Evolutionary conservation across 1,284 basidiomycete genomes (phyloP), one percentile per base, ranked within the genome.

Genomic region (Cutaneotrichosporon cavernicola): DNA sequence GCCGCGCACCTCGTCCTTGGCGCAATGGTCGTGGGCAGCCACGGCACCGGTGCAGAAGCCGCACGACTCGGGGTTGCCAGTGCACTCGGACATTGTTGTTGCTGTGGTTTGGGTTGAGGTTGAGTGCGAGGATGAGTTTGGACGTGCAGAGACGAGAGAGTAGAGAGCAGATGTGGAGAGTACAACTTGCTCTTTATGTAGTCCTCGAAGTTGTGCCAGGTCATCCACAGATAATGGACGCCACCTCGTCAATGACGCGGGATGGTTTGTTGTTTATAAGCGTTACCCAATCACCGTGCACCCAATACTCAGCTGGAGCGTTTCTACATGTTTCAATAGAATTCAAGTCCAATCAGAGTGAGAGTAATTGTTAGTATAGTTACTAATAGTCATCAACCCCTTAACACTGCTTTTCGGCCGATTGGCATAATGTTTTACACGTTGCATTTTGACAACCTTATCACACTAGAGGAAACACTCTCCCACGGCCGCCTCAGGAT

Each of bases 61-160:
- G 65, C 77, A 79, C 70, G 73, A 69, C 65, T 66, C 31, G 58
- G 77, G 77, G 72, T 79, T 73, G 58, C 77, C 77, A 43, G 74
- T 70, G 74, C 77, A 79, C 60, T 64, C n/a, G 46, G 67, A 43
- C 52, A 46, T 46, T 66, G 47, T 32, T 53, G 21, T 50, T 34
- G 16, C 51, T 30, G 40, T 26, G 9, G 21, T 22, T 52, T 22
- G 26, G 50, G 21, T 36, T 18, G 52, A 36, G 26, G n/a, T 51
- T 51, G 30, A 53, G 31, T 34, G 51, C 7, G 55, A 11, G n/a
- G 46, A 8, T 16, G 52, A 49, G 60, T 26, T 26, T 26, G 3
- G 26, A 26, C 26, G 26, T n/a, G 10, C 11, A n/a, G 11, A 16
- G 52, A 14, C 7, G 16, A 5, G 52, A 6, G 52, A 34, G 31